A percentile compares a stretch with the other conserved stretches of the same genome.
These are phyloP conservation scores for Sclerospora graminicola DNA, from an alignment of 352 stramenopile species.

Conservation along the genomic window DNA sequence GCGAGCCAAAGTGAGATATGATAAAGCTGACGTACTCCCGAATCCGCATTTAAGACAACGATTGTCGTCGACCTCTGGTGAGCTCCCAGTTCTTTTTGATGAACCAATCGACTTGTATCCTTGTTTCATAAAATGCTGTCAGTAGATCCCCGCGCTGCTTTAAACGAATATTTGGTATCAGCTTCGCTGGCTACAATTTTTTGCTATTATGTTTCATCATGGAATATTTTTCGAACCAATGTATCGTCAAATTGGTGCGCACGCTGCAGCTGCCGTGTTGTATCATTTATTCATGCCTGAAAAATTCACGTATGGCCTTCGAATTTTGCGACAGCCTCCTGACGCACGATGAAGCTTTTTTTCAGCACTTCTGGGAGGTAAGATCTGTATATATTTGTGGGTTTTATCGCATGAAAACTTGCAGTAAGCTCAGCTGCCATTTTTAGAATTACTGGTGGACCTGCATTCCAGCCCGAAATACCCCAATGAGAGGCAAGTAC, in stretches of 20 bases:
- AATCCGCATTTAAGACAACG: too few species aligned
- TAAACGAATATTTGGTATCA: slow-evolving; percentile 61
- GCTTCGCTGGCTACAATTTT: slow-evolving; percentile 75
- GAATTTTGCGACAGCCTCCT: slow-evolving; percentile 57
- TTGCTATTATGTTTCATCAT: slow-evolving; percentile 58
- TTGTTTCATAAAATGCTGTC: too few species aligned
- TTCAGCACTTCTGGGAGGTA: slow-evolving; percentile 85
- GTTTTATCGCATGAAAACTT: neutral
- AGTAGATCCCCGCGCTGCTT: slow-evolving; percentile 48
- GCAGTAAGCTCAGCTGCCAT: slow-evolving; percentile 36
- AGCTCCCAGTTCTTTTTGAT: neutral
- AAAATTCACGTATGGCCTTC: slow-evolving; percentile 72
- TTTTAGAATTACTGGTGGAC: slow-evolving; percentile 74
- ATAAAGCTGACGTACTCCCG: too few species aligned
- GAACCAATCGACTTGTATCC: neutral
- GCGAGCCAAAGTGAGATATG: slow-evolving; percentile 57
- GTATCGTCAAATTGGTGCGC: slow-evolving; percentile 70
- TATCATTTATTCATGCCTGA: slow-evolving; percentile 70
- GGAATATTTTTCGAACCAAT: too few species aligned
- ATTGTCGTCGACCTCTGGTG: too few species aligned
- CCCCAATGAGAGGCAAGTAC: too few species aligned
- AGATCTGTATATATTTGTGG: neutral
- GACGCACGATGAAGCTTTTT: slow-evolving; percentile 67
- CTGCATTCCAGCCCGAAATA: slow-evolving; percentile 63
- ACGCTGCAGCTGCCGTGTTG: too few species aligned